Evolutionary conservation across 2,329 filamentous ascomycete genomes (phyloP), one percentile per base, ranked within the genome.

Genomic region (Exophiala spinifera): DNA sequence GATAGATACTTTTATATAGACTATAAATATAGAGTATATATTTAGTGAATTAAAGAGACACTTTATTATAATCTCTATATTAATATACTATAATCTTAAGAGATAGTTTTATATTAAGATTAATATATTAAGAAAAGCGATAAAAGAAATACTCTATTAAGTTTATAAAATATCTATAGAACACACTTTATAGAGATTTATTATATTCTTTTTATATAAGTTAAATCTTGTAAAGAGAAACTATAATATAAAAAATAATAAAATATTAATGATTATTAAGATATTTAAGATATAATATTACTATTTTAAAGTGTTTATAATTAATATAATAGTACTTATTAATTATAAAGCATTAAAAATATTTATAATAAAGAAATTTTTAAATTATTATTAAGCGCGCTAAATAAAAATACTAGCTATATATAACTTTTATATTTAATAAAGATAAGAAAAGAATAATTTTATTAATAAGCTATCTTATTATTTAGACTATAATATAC

Each of bases 311-410:
- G 40, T 45, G 23, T 53, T 46, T 52, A 47, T 53, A 39, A 40
- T 23, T 19, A 40, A 25, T 40, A 45, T 40, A 20, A 28, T 47
- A 40, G 19, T 55, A 2, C 15, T 55, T 14, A 55, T 52, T 20
- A 56, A 66, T 51, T 51, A 69, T 53, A 62, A 65, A 47, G 69
- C 69, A 23, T 45, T 70, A 17, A 37, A 53, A 15, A 63, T 63
- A 42, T 70, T 70, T 49, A 67, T 58, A 8, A 64, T 49, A 1
- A 65, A 34, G 4, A 65, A 65, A 47, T 34, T 53, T 3, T 44
- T 70, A 5, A 52, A 37, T 45, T 28, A 40, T 60, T 7, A 20
- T 17, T 43, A 37, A 60, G 0, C 13, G 63, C 25, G 46, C 40
- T 13, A 43, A 52, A 17, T 36, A 54, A 0, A 43, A 53, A 33